Evolutionary conservation across 768 basidiomycete genomes (phyloP), one percentile per base, ranked within the genome.

Genomic region (Pholiota microspora): DNA sequence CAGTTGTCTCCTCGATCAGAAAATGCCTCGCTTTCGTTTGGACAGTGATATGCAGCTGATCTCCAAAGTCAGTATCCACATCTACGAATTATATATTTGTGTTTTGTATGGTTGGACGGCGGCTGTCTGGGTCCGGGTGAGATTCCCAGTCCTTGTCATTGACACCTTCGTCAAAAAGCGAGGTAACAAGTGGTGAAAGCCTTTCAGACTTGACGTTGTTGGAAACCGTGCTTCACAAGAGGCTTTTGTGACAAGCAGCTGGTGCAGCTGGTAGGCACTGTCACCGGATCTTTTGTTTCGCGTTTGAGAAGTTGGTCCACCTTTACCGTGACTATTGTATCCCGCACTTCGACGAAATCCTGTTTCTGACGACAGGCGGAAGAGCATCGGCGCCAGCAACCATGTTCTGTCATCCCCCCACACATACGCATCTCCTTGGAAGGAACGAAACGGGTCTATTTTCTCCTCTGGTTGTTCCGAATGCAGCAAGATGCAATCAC

Each of bases 401-500:
- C 51, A 50, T 25, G 46, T 52, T 49, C 57, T 29, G 53, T 54
- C 57, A 50, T 29, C 40, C 47, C 53, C 38, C 53, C 53, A 51
- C 53, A 52, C 34, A 48, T 48, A 50, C 31, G 36, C 44, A 42
- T 42, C 42, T 24, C 36, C 56, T 59, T 59, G 49, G 53, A 55
- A 54, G 56, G 46, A 51, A 54, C 54, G 53, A 51, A 45, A 58
- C 49, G 48, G 40, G 52, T 59, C 46, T 54, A 61, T 54, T 53
- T 56, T 61, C 56, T 47, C 54, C 57, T 45, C 56, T 46, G 48
- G 56, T 53, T 48, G 55, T 56, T 60, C 64, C 65, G 49, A 64
- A 64, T 62, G 69, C 63, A 71, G 68, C 64, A 62, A 66, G 62
- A 71, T 63, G 59, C 55, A 72, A n/a, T 85, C 80, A 60, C 83